Percentiles rank a stretch among this genome's conserved stretches.
These are phyloP conservation scores for Gracilaria vermiculophylla DNA, from an alignment of 23 red algal genomes.

Conservation along the genomic window DNA sequence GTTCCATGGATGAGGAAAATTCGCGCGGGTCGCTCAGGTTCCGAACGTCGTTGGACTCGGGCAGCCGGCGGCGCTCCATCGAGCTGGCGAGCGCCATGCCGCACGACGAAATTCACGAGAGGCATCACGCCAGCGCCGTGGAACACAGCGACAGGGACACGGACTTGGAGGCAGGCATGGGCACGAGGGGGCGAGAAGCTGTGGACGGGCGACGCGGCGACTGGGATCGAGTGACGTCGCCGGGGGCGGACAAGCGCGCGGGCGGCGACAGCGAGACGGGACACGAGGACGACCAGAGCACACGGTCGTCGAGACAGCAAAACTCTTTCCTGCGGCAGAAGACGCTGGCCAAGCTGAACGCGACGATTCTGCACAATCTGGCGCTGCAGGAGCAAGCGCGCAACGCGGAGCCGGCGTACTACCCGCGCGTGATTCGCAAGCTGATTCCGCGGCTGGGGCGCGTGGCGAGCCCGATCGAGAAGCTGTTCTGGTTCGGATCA, in stretches of 20 bases:
- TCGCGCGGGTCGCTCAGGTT: slow-evolving; percentile 4
- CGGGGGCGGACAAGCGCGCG: background rate
- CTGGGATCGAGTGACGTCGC: background rate
- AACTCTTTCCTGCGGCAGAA: slow-evolving; percentile 5
- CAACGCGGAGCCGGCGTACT: slow-evolving; percentile 34
- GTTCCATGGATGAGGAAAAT: slow-evolving; percentile 33
- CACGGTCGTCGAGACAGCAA: slow-evolving; percentile 13
- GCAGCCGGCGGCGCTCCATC: slow-evolving; percentile 33
- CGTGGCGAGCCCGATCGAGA: slow-evolving; percentile 55
- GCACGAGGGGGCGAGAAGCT: background rate
- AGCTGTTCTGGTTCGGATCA: slow-evolving; percentile 76
- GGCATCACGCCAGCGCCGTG: slow-evolving; percentile 10
- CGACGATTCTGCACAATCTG: slow-evolving; percentile 54
- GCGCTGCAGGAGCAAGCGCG: slow-evolving; percentile 25
- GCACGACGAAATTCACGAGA: slow-evolving; percentile 18
- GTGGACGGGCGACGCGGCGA: background rate
- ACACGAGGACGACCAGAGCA: background rate
- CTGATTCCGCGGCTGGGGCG: slow-evolving; percentile 58
- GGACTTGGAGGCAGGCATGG: background rate
- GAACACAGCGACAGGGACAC: background rate
- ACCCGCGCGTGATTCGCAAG: slow-evolving; percentile 39
- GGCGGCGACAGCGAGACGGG: too few species aligned
- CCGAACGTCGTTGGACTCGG: slow-evolving; percentile 4
- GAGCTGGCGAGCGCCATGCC: slow-evolving; percentile 56
- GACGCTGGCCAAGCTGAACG: slow-evolving; percentile 33